Evolutionary conservation across 2,329 filamentous ascomycete genomes (phyloP).

Genomic region (Epichloe brachyelytri): DNA sequence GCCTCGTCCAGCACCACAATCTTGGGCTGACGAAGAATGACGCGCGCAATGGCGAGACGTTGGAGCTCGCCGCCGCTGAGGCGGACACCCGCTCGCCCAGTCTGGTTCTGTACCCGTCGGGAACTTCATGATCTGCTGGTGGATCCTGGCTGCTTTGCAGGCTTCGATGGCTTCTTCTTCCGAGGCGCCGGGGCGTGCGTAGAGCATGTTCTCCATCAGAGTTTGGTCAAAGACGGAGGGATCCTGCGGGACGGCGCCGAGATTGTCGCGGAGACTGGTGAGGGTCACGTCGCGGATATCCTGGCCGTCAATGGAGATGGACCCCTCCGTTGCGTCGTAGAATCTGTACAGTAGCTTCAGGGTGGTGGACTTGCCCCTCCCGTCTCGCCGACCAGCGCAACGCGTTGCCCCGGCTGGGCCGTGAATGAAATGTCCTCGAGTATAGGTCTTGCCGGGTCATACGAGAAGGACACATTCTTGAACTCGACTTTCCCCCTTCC

Average conservation of each 20-base stretch:
- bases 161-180: slow-evolving; percentile 47
- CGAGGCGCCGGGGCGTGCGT: slow-evolving; percentile 47
- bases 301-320: slow-evolving; percentile 44
- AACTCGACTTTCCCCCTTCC: slow-evolving; percentile 38
- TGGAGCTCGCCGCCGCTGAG: slow-evolving; percentile 40
- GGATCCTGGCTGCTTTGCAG: slow-evolving; percentile 48
- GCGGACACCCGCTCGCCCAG: slow-evolving; percentile 36
- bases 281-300: slow-evolving; percentile 47
- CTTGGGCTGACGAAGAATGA: slow-evolving; percentile 15
- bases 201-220: slow-evolving; percentile 51
- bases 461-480: slow-evolving; percentile 40
- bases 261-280: slow-evolving; percentile 40
- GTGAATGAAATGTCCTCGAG: slow-evolving; percentile 35
- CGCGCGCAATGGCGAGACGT: slow-evolving; percentile 32
- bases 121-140: slow-evolving; percentile 50
- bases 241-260: slow-evolving; percentile 54
- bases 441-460: slow-evolving; percentile 38
- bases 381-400: slow-evolving; percentile 49
- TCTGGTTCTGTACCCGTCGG: slow-evolving; percentile 33
- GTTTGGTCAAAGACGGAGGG: slow-evolving; percentile 51
- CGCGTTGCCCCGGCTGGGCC: slow-evolving; percentile 37
- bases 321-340: slow-evolving; percentile 42
- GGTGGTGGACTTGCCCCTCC: slow-evolving; percentile 51
- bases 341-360: slow-evolving; percentile 48
- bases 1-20: slow-evolving; percentile 34